Evolutionary conservation across 2,329 filamentous ascomycete genomes (phyloP).

Genomic region (Trichoderma asperellum): DNA sequence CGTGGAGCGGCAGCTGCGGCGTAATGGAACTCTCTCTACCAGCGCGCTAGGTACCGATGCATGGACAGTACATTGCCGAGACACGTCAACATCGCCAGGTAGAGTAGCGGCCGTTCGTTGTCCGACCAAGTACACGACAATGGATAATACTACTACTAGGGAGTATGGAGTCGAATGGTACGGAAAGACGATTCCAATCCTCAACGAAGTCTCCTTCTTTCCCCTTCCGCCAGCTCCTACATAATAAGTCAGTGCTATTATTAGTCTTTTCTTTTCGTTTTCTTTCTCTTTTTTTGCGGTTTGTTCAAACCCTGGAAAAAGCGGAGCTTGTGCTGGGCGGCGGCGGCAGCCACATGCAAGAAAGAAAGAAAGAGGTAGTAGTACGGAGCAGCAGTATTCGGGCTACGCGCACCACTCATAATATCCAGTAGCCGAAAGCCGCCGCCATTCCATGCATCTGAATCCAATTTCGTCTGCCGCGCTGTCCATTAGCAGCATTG

Average conservation of each 20-base stretch:
- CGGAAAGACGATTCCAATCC: not conserved
- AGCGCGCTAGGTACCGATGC: slow-evolving; percentile 24
- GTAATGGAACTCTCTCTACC: slow-evolving; percentile 8
- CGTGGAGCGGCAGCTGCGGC: slow-evolving; percentile 19
- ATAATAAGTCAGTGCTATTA: not conserved
- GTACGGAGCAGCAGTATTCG: not conserved
- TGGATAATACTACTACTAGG: not conserved
- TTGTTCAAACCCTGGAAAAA: not conserved
- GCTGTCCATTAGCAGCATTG: not conserved
- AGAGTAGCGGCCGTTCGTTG: slow-evolving; percentile 2
- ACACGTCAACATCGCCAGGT: slow-evolving; percentile 25
- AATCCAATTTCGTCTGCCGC: slow-evolving; percentile 1
- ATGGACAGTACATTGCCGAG: slow-evolving; percentile 20
- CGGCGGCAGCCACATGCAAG: slow-evolving; percentile 4
- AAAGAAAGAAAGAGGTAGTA: not conserved
- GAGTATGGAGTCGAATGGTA: not conserved
- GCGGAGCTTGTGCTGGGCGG: slow-evolving; percentile 3
- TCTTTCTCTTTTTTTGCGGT: not conserved
- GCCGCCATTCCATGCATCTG: not conserved
- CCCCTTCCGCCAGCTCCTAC: not conserved
- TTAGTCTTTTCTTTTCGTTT: not conserved
- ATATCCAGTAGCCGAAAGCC: slow-evolving; percentile 2
- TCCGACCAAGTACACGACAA: not conserved
- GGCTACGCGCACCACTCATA: not conserved
- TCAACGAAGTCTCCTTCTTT: not conserved